Base-by-base conservation (phyloP, 2,329 filamentous ascomycete species). In the Botryotinia convoluta region DNA sequence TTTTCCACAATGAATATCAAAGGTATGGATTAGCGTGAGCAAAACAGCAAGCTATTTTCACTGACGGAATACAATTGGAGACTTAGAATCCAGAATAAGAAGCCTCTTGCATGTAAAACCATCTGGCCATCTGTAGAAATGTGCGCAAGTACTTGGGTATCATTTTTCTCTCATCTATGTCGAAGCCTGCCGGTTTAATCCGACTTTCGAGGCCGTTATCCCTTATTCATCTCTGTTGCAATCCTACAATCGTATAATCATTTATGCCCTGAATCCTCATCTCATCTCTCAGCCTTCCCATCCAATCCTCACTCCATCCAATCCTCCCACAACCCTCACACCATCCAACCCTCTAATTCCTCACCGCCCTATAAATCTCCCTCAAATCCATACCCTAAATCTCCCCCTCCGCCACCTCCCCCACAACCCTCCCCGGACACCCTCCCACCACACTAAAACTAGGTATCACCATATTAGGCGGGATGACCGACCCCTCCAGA, bases 401-500 rank as follows among this genome's bases (percentile, higher is more conserved):
- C 0, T 87, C 89, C 1, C 93, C 92, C 80, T 94, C 92, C 0
- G 90, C 89, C 3, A 97, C 87, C 83, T 97, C 94, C 1, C 93
- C 94, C 6, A 97, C 87, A 65, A 97, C 91, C 72, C 92, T 86
- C 0, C 91, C 94, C 1, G 94, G 94, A 80, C 89, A 86, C 0
- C 94, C 94, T 0, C 91, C 95, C n/a, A 99, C 94, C 72, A 98
- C 89, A 72, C 91, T 95, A 81, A 96, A 97, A 80, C 94, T 95
- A 1, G 95, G 94, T 72, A 98, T 92, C 37, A 98, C 93, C 91
- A 97, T 97, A 74, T 94, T 92, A 0, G 92, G 86, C 3, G 96
- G 93, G 9, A 99, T 88, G 6, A 98, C 91, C 0, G 93, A 90
- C 44, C 92, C 92, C 74, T 97, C 94, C 77, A 98, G 84, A 59